Evolutionary conservation across 192 early-diverging fungal genomes (phyloP), one percentile per base, ranked within the genome.

Genomic region (Mortierella antarctica): DNA sequence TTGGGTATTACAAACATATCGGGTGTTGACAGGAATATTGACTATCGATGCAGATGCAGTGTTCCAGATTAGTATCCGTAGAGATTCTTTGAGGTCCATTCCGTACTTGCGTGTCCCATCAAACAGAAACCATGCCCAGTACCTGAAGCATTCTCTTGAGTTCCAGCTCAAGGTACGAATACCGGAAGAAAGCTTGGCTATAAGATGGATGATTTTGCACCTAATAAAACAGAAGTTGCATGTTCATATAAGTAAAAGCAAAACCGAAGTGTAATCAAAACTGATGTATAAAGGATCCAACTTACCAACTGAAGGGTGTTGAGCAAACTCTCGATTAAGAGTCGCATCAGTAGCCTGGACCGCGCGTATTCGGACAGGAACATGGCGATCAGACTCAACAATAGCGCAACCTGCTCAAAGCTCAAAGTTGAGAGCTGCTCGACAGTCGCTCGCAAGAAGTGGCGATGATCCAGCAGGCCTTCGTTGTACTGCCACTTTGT

Each of bases 1-100:
- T 84, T 83, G 44, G 89, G 89, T 65, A 86, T 83, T 13, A 90
- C 86, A 85, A 90, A 90, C 84, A 88, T 87, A 52, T 90, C 89
- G 10, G 89, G 89, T 7, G 82, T 85, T 1, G 89, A 86, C 3
- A 88, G 46, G 49, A 90, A 88, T 49, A 88, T 62, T 18, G 86
- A 83, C 87, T 90, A 60, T 40, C 6, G 53, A 20, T 39, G n/a
- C 39, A 51, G 2, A 62, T 44, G 7, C 23, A 2, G 12, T 61
- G 20, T 12, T 48, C 6, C 1, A 21, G 13, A 9, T 31, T 31
- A 31, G 31, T 31, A 31, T 31, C 31, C 31, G 31, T 31, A 31
- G 31, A 31, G 31, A 2, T 31, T 31, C 31, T 3, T 31, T 31
- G 3, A 31, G 3, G 31, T 31, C 31, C 31, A 31, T 31, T 31